Percentiles rank a stretch among this genome's conserved stretches.
Evolutionary conservation across 306 rosid species (phyloP).

Genomic region (Quercus ilex): DNA sequence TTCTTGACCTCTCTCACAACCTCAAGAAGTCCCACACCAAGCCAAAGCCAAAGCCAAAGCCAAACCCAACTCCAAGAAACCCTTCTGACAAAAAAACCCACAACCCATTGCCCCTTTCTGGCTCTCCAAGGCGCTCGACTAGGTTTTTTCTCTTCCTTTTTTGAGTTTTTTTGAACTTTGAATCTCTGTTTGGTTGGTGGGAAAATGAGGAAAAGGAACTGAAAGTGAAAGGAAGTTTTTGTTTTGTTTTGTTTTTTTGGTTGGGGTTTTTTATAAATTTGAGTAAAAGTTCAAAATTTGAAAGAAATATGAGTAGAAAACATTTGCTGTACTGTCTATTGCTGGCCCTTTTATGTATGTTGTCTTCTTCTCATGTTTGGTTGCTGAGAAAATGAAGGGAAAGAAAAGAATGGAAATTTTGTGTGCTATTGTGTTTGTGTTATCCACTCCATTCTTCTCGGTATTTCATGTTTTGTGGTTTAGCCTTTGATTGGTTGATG

Average conservation of each 20-base stretch:
- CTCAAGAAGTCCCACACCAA: conserved; percentile 41
- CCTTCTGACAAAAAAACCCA: conserved; percentile 5
- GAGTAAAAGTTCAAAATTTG: too few species aligned
- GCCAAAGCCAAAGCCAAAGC: not conserved
- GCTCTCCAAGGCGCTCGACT: conserved; percentile 63
- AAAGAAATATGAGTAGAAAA: too few species aligned
- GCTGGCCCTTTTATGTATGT: too few species aligned
- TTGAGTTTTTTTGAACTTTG: not conserved
- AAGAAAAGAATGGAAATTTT: not conserved
- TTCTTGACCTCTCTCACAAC: conserved; percentile 50
- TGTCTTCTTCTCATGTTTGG: not conserved
- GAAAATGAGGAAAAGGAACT: too few species aligned
- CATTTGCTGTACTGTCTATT: not conserved
- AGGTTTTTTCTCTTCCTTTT: conserved; percentile 26
- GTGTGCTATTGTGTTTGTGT: not conserved
- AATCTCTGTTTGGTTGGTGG: too few species aligned
- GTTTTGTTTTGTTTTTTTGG: too few species aligned
- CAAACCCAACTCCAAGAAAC: conserved; percentile 1
- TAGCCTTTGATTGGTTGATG: too few species aligned
- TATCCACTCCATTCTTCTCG: not conserved
- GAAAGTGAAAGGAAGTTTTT: too few species aligned
- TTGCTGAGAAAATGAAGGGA: not conserved
- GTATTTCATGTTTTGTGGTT: too few species aligned
- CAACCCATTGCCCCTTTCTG: not conserved
- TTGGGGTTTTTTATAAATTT: too few species aligned